Conservation (phyloP, 257 asterid species). For the Eustoma russellianum region DNA sequence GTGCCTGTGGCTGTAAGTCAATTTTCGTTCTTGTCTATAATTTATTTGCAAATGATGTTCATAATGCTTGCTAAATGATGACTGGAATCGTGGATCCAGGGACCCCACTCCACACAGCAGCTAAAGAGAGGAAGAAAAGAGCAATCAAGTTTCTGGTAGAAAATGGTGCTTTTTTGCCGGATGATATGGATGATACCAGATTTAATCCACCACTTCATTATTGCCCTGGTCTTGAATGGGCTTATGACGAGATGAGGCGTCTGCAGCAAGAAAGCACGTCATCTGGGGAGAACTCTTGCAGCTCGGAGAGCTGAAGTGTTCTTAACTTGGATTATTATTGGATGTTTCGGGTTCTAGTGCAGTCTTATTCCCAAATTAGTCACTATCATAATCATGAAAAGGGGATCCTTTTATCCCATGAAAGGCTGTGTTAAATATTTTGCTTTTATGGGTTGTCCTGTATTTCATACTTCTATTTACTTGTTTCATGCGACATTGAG, state of each 20-base stretch:
- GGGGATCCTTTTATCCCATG: too few species aligned
- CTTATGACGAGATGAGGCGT: slow-evolving; percentile 78
- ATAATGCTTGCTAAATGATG: neutral
- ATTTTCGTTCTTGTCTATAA: neutral
- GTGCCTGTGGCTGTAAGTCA: slow-evolving; percentile 88
- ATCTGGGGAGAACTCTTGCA: slow-evolving; percentile 62
- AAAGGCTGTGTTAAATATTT: too few species aligned
- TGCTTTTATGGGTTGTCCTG: too few species aligned
- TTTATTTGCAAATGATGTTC: too few species aligned
- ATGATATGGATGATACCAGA: slow-evolving; percentile 76
- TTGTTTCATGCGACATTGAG: too few species aligned
- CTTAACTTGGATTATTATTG: neutral
- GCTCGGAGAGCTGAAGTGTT: slow-evolving; percentile 57
- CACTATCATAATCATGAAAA: too few species aligned
- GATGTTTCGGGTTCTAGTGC: too few species aligned
- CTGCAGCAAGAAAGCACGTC: slow-evolving; percentile 54
- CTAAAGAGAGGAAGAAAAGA: slow-evolving; percentile 76
- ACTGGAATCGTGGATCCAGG: slow-evolving; percentile 34
- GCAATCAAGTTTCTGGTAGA: slow-evolving; percentile 74
- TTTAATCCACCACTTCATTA: slow-evolving; percentile 97
- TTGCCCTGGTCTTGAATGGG: slow-evolving; percentile 97
- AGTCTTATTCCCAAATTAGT: too few species aligned
- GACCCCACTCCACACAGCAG: slow-evolving; percentile 98
- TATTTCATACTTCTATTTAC: too few species aligned
- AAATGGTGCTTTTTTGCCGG: slow-evolving; percentile 92